phyloP scores from a whole-genome alignment of 2,329 filamentous ascomycete species.

The Helotiales sp. region DNA sequence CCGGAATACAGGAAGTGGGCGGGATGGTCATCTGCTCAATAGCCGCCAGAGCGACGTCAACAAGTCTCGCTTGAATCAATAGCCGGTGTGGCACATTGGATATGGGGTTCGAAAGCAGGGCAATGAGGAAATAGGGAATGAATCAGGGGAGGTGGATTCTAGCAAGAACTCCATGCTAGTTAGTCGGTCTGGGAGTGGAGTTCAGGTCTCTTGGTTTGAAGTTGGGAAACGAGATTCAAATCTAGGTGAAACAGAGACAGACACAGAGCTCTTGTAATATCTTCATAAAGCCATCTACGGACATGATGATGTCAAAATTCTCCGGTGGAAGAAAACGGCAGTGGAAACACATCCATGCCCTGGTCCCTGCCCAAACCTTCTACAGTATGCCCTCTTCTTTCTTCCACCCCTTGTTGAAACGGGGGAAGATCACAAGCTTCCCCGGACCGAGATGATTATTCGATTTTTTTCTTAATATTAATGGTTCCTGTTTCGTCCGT shows the following conservation, averaged over 20 bases:
- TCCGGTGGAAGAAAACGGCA: not conserved
- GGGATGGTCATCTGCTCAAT: slow-evolving; percentile 7
- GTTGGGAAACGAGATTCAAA: too few species aligned
- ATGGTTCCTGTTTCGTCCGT: not conserved
- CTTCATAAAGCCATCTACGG: too few species aligned
- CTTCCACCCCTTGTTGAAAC: not conserved
- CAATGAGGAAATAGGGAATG: not conserved
- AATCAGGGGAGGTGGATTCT: too few species aligned
- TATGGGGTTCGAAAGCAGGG: not conserved
- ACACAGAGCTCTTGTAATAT: too few species aligned
- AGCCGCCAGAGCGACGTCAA: slow-evolving; percentile 10
- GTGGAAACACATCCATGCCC: not conserved
- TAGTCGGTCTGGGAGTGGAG: too few species aligned
- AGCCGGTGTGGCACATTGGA: not conserved
- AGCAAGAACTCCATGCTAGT: too few species aligned
- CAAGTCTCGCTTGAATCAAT: slow-evolving; percentile 3
- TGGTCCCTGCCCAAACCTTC: too few species aligned
- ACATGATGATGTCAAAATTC: not conserved
- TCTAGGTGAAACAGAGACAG: too few species aligned
- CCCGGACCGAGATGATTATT: not conserved
- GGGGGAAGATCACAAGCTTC: not conserved
- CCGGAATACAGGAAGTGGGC: slow-evolving; percentile 7
- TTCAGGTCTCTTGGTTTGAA: too few species aligned
- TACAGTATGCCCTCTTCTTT: too few species aligned
- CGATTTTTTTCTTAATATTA: too few species aligned